phyloP scores from a whole-genome alignment of 2,329 filamentous ascomycete genomes.

The Zasmidium citrigriseum region DNA sequence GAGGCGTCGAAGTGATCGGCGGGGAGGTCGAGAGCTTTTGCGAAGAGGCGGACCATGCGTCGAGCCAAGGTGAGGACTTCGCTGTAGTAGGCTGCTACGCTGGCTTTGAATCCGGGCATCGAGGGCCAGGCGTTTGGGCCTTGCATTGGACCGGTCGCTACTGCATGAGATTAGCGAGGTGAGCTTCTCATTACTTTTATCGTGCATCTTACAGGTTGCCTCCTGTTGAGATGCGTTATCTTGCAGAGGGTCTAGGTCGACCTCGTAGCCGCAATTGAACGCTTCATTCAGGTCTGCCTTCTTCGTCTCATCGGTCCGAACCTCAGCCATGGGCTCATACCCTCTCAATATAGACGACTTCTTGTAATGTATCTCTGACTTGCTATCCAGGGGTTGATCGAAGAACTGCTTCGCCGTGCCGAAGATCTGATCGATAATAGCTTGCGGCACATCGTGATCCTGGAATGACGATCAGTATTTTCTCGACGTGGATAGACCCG shows the following conservation, averaged over 20 bases:
- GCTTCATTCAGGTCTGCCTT: conserved; percentile 50
- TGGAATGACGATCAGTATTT: conserved; percentile 53
- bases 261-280: conserved; percentile 28
- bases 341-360: conserved; percentile 64
- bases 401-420: conserved; percentile 34
- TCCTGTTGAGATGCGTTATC: background rate
- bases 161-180: conserved; percentile 4
- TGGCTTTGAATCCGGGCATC: conserved; percentile 38
- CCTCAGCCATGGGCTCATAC: conserved; percentile 70
- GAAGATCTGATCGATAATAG: conserved; percentile 20
- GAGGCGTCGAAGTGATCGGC: conserved; percentile 41
- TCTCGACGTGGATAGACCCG: background rate
- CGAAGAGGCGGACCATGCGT: conserved; percentile 42
- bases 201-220: background rate
- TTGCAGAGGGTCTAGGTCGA: conserved; percentile 18
- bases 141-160: conserved; percentile 17
- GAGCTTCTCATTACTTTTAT: background rate
- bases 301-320: conserved; percentile 61
- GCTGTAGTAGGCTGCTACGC: conserved; percentile 39
- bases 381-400: conserved; percentile 40
- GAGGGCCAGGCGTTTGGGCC: conserved; percentile 24
- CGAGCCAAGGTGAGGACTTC: conserved; percentile 39
- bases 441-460: conserved; percentile 68
- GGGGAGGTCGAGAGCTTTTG: conserved; percentile 37
- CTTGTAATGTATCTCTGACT: conserved; percentile 65